Percentiles rank a stretch among this genome's conserved stretches.
Evolutionary conservation across 2,329 filamentous ascomycete genomes (phyloP).

Genomic region (Bipolaris cookei): DNA sequence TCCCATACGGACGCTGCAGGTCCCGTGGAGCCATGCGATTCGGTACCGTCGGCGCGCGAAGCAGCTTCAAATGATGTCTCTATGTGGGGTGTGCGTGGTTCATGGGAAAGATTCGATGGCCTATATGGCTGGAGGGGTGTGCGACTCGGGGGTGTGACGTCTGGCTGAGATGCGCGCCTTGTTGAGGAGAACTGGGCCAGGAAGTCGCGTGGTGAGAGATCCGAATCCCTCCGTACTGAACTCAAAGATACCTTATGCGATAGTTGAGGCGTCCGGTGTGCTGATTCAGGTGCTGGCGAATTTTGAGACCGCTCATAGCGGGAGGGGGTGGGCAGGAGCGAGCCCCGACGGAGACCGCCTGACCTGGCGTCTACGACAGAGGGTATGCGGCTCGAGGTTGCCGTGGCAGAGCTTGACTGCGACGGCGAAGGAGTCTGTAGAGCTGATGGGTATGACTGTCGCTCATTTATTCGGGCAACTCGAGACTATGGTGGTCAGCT

Average conservation of each 20-base stretch:
- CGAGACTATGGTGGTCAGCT: constrained; percentile 39
- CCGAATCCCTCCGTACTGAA: constrained; percentile 32
- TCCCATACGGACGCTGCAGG: constrained; percentile 97
- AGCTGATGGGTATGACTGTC: constrained; percentile 45
- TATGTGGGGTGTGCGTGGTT: constrained; percentile 34
- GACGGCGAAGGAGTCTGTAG: constrained; percentile 36
- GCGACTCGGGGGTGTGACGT: constrained; percentile 45
- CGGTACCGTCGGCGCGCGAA: constrained; percentile 60
- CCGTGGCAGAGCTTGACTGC: constrained; percentile 31
- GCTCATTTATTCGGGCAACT: constrained; percentile 45
- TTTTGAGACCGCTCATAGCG: constrained; percentile 37
- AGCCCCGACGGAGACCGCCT: constrained; percentile 38
- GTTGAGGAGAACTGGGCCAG: constrained; percentile 38
- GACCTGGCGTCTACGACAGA: constrained; percentile 37
- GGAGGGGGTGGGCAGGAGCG: constrained; percentile 40
- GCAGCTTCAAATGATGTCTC: constrained; percentile 37
- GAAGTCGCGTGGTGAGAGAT: constrained; percentile 45
- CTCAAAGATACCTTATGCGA: constrained; percentile 41
- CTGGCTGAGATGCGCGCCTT: constrained; percentile 43
- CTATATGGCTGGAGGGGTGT: constrained; percentile 42
- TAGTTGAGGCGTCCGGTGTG: constrained; percentile 38
- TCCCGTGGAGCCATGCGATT: constrained; percentile 86
- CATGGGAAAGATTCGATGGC: constrained; percentile 44
- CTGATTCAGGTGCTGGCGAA: constrained; percentile 33
- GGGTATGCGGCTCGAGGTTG: constrained; percentile 39